Evolutionary conservation across 1,284 basidiomycete species (phyloP).

Genomic region (Cerioporus squamosus): DNA sequence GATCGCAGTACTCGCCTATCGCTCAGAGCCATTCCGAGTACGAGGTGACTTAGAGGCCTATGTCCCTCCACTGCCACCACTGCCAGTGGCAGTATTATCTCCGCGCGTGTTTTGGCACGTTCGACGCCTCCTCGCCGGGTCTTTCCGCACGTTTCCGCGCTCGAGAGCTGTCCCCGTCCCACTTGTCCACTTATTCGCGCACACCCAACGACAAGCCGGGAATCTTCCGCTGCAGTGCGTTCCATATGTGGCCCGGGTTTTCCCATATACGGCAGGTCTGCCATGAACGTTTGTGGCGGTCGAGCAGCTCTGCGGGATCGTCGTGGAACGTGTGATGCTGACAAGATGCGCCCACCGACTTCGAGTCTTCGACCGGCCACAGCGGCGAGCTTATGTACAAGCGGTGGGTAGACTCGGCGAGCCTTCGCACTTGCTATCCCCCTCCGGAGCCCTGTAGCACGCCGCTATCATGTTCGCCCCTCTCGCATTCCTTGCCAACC

Average conservation of each 20-base stretch:
- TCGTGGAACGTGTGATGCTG: constrained; percentile 19
- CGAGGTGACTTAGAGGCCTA: too few species aligned
- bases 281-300: constrained; percentile 17
- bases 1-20: too few species aligned
- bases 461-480: constrained; percentile 25
- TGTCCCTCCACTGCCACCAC: too few species aligned
- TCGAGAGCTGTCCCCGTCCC: too few species aligned
- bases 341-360: not conserved
- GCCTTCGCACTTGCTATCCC: not conserved
- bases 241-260: constrained; percentile 7
- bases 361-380: not conserved
- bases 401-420: too few species aligned
- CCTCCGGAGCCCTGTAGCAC: not conserved
- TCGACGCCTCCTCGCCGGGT: too few species aligned
- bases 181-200: too few species aligned
- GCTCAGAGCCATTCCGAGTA: too few species aligned
- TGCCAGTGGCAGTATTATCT: too few species aligned
- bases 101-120: too few species aligned
- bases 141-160: too few species aligned
- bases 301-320: constrained; percentile 2
- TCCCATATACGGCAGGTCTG: constrained; percentile 12
- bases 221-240: not conserved
- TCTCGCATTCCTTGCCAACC: constrained; percentile 21
- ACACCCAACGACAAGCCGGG: not conserved
- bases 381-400: not conserved